These are phyloP conservation scores for Simplicillium sp. DNA, from an alignment of 2,329 filamentous ascomycete species.

Conservation along the genomic window DNA sequence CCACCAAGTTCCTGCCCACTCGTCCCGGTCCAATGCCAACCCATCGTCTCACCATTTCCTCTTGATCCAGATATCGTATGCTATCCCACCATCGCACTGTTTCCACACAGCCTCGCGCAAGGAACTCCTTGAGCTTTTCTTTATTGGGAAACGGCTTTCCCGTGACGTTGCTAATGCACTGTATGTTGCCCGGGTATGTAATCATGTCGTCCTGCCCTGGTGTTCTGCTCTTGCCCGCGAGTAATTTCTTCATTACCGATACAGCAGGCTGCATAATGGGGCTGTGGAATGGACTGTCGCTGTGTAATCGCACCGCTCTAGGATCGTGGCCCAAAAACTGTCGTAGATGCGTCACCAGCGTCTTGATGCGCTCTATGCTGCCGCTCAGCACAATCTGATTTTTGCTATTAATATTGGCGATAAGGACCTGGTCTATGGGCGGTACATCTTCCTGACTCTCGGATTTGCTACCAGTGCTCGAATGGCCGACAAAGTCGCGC, in stretches of 20 bases:
- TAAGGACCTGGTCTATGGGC: conserved; percentile 75
- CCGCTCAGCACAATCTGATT: conserved; percentile 94
- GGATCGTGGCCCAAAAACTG: conserved; percentile 91
- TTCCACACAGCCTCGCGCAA: conserved; percentile 78
- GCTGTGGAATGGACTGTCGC: conserved; percentile 84
- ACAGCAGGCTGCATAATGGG: conserved; percentile 84
- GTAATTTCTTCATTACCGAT: conserved; percentile 58
- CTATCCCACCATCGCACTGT: conserved; percentile 94
- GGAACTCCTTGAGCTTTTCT: conserved; percentile 66
- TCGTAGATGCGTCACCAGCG: conserved; percentile 72
- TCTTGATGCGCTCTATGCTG: conserved; percentile 72
- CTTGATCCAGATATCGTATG: conserved; percentile 79
- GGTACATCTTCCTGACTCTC: conserved; percentile 60
- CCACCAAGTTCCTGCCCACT: conserved; percentile 85
- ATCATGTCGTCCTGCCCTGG: conserved; percentile 54
- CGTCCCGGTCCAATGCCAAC: conserved; percentile 90
- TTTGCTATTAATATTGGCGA: conserved; percentile 91
- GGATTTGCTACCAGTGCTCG: conserved; percentile 53
- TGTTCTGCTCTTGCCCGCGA: conserved; percentile 49
- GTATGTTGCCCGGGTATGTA: conserved; percentile 63
- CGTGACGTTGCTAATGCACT: conserved; percentile 80
- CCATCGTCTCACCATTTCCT: conserved; percentile 74
- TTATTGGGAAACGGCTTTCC: conserved; percentile 67
- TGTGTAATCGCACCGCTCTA: conserved; percentile 75
- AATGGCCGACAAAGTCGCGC: conserved; percentile 67